Evolutionary conservation across 2,329 filamentous ascomycete species (phyloP).

Genomic region (Aspergillus ustus): DNA sequence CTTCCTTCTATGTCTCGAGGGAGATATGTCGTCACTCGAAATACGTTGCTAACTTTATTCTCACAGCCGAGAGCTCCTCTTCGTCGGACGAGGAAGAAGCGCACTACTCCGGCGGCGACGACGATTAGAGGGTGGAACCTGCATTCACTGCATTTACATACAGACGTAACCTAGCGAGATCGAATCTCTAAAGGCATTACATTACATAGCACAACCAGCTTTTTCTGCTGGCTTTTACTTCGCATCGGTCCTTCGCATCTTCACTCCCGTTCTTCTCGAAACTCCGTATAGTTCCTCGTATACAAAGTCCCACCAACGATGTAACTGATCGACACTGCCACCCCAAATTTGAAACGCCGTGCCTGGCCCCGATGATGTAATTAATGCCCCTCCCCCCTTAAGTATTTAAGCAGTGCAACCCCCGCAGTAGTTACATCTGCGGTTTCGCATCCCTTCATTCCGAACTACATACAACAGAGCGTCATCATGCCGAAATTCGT

Average conservation of each 20-base stretch:
- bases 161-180: background rate
- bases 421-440: too few species aligned
- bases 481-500: constrained; percentile 28
- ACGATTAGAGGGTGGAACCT: background rate
- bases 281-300: background rate
- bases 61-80: constrained; percentile 11
- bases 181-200: background rate
- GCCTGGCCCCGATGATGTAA: background rate
- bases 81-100: constrained; percentile 15
- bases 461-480: background rate
- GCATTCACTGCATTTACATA: background rate
- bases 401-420: background rate
- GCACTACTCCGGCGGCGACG: constrained; percentile 9
- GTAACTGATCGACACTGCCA: background rate
- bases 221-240: background rate
- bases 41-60: background rate
- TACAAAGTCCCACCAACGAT: background rate
- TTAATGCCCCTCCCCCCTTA: background rate
- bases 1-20: background rate
- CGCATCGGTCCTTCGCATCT: background rate
- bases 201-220: background rate
- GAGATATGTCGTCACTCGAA: background rate
- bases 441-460: background rate
- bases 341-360: background rate
- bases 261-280: background rate